Evolutionary conservation across 148 eudicot genomes (phyloP), one percentile per base, ranked within the genome.

Genomic region (Polygonum maritimum): DNA sequence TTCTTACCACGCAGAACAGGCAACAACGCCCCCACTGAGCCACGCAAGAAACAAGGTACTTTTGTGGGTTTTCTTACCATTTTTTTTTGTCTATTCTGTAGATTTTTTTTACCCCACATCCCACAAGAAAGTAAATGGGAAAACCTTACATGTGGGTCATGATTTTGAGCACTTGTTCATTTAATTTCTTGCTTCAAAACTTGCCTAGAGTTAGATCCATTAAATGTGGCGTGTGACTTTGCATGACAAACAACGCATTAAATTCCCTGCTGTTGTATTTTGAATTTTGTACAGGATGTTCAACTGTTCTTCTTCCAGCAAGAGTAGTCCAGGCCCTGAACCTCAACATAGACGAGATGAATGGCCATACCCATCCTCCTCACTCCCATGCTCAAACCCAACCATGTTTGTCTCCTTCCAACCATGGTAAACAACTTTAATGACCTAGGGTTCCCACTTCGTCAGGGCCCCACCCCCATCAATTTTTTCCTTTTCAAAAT

Each of bases 1-100:
- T 93, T 93, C 67, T 48, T 93, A 1, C 98, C 98, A 16, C 87
- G 96, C 36, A 58, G 88, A 71, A 78, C 74, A 2, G 80, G 70
- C 40, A 67, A 22, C 71, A 67, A 38, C 71, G 22, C 75, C 0
- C 52, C 52, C 15, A 21, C 52, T 72, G 92, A 85, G 19, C 51
- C 82, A 19, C 85, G 89, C 79, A 83, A 80, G 80, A 92, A 85
- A 51, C 74, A 84, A 79, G 91, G 96, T 92, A 78, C 7, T 4
- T 71, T 8, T 40, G 9, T 44, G 47, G 7, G 47, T 1, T 7
- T 44, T 44, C 6, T 44, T 44, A 44, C 47, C 47, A 44, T 44
- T 44, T 11, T 10, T 12, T 13, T 36, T 69, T 35, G 31, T 26
- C 31, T 26, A 26, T 26, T 26, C 31, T 44, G 0, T 69, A 3